phyloP scores from a whole-genome alignment of 2,329 filamentous ascomycete genomes.

The Botrytis cinerea region DNA sequence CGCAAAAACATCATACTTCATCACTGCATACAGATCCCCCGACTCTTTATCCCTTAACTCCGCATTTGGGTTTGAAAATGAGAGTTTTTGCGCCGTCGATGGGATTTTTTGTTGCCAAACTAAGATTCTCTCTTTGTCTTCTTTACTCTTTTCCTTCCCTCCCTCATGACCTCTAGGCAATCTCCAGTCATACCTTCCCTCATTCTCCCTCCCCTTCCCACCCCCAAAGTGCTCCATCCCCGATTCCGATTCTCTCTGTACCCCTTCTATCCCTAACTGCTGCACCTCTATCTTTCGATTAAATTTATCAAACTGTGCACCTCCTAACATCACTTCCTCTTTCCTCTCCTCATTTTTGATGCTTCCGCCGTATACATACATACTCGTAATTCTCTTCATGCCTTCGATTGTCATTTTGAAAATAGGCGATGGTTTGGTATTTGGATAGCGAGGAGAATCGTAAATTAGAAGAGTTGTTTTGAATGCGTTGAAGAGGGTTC shows the following conservation, averaged over 20 bases:
- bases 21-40: neutral
- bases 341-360: neutral
- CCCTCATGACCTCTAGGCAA: neutral
- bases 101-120: neutral
- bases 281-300: neutral
- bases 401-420: neutral
- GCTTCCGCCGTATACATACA: neutral
- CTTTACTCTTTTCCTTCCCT: neutral
- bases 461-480: neutral
- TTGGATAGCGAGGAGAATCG: neutral
- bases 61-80: neutral
- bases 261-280: neutral
- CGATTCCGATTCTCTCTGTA: neutral
- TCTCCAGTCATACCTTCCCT: neutral
- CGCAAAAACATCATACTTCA: neutral
- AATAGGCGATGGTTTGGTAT: neutral
- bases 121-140: neutral
- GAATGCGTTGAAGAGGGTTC: neutral
- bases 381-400: neutral
- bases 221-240: neutral
- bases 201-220: neutral
- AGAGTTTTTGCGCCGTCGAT: neutral
- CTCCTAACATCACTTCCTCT: neutral
- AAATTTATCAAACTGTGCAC: constrained; percentile 1
- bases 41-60: neutral